A percentile compares a stretch with the other conserved stretches of the same genome.
Evolutionary conservation across 805 yeast species (phyloP).

Genomic region (Jamesozyma rosinii): DNA sequence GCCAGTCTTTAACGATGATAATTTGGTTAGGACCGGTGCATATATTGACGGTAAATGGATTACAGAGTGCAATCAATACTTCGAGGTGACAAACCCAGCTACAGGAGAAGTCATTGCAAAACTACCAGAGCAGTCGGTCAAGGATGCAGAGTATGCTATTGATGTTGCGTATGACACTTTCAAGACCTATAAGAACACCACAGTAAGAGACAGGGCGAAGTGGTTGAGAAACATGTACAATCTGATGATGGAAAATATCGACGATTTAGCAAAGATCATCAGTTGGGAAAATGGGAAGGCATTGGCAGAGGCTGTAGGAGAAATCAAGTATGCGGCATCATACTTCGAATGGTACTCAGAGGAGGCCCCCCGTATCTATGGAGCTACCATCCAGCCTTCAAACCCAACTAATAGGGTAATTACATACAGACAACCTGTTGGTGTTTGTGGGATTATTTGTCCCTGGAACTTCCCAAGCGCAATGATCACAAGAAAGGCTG

Average conservation of each 20-base stretch:
- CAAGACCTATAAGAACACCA: conserved; percentile 37
- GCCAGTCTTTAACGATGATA: conserved; percentile 36
- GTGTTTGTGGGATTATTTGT: conserved; percentile 53
- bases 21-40: conserved; percentile 51
- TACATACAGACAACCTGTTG: conserved; percentile 51
- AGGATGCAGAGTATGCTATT: conserved; percentile 50
- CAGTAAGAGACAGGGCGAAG: conserved; percentile 41
- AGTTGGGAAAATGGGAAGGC: conserved; percentile 58
- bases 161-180: conserved; percentile 41
- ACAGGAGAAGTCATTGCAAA: conserved; percentile 45
- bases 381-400: conserved; percentile 48
- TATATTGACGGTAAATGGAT: conserved; percentile 72
- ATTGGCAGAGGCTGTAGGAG: conserved; percentile 45
- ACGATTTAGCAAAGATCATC: conserved; percentile 47
- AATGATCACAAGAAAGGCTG: conserved; percentile 58
- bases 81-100: conserved; percentile 73
- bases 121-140: conserved; percentile 53
- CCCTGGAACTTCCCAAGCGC: conserved; percentile 66
- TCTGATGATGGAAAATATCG: conserved; percentile 45
- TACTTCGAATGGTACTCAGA: conserved; percentile 85
- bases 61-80: conserved; percentile 34
- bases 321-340: conserved; percentile 52
- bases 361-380: conserved; percentile 49
- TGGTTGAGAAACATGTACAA: conserved; percentile 43
- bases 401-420: conserved; percentile 43